A percentile compares a stretch with the other conserved stretches of the same genome.
These are phyloP conservation scores for Leccinum obscurum DNA, from an alignment of 768 basidiomycete species.

Conservation along the genomic window DNA sequence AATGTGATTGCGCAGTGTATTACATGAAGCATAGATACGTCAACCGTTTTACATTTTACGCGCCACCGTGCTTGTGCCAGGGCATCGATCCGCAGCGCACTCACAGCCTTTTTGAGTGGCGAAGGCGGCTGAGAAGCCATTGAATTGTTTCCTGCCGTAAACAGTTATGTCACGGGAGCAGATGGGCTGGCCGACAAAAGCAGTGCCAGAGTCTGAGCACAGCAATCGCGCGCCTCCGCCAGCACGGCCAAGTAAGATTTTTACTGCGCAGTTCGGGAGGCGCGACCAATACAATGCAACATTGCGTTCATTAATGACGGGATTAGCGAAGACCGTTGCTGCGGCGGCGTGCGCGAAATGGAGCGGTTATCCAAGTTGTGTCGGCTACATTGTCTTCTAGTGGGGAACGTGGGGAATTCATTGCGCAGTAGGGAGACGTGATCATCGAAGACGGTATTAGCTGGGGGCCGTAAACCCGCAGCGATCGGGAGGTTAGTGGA, in stretches of 20 bases:
- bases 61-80: background rate
- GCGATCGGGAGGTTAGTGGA: background rate
- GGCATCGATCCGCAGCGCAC: background rate
- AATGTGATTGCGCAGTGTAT: conserved; percentile 7
- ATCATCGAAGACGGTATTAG: background rate
- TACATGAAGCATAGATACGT: background rate
- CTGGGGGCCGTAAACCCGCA: background rate
- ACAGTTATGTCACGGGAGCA: background rate
- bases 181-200: background rate
- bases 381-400: background rate
- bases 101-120: conserved; percentile 16
- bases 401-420: background rate
- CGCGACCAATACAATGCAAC: background rate
- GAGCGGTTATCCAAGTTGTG: background rate
- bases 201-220: conserved; percentile 7
- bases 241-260: background rate
- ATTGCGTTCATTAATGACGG: background rate
- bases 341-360: background rate
- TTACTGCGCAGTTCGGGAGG: conserved; percentile 13
- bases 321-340: background rate
- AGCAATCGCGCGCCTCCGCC: conserved; percentile 10
- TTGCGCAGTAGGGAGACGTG: background rate
- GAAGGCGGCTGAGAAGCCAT: background rate
- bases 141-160: conserved; percentile 17
- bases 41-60: background rate